Base-by-base conservation (phyloP, 306 rosid species). In the Bauhinia variegata region DNA sequence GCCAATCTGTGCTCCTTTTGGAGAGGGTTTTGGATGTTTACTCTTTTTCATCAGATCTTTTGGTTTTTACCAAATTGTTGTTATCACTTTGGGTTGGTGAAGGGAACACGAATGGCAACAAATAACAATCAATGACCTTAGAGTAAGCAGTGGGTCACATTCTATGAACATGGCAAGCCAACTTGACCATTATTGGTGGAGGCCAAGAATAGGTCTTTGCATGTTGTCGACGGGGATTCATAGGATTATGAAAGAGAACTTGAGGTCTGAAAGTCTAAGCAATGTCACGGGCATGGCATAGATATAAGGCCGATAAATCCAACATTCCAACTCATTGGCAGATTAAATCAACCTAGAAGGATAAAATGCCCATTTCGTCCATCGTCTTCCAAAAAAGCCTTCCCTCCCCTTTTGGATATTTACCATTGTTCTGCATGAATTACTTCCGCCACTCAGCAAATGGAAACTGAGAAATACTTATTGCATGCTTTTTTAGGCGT, bases 111-210 rank as follows among this genome's bases (percentile, higher is more conserved):
- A 18, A 18, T 11, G 15, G 33, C 36, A 54, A 54, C 17, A 16
- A 54, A 31, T 7, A 2, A 11, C 38, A 11, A 54, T 30, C 31
- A 31, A 30, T 31, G 42, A 55, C 23, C 11, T 55, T 32, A 55
- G 37, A 55, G 41, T 31, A 12, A 32, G 12, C 4, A 55, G 61
- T 55, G 19, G 61, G 42, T 5, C 61, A 32, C 42, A 30, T 54
- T 54, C 39, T 55, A 55, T 32, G 6, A 55, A 37, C 61, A n/a
- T 55, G 59, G 61, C 11, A 55, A 55, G 6, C 42, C 62, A 56
- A 34, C 62, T 56, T 15, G 44, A 56, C 62, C 62, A 56, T 34
- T 56, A 56, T 33, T 16, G 14, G 44, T 34, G 62, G 62, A 14
- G 44, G 44, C 28, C 14, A 33, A 4, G 23, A 30, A 56, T 4